Percentiles rank a stretch among this genome's conserved stretches.
Evolutionary conservation across 306 rosid genomes (phyloP).

Genomic region (Begonia peltatifolia): DNA sequence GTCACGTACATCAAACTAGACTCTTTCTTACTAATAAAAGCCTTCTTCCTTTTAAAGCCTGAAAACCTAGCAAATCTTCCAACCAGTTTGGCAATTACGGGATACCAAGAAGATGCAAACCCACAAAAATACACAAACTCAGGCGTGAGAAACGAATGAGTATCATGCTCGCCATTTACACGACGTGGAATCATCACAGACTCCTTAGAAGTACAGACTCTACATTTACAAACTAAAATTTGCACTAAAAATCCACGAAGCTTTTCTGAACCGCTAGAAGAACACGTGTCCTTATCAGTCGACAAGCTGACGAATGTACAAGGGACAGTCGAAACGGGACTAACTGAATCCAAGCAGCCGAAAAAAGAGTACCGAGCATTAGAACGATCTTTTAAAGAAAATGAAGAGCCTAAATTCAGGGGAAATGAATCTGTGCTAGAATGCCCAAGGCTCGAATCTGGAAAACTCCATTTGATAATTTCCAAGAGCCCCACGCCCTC

Average conservation of each 20-base stretch:
- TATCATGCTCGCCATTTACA: conserved; percentile 12
- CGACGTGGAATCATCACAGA: conserved; percentile 11
- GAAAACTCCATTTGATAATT: conserved; percentile 56
- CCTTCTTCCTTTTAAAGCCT: conserved; percentile 57
- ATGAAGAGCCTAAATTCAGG: conserved; percentile 8
- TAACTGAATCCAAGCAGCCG: conserved; percentile 44
- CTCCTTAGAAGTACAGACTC: conserved; percentile 28
- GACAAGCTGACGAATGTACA: conserved; percentile 17
- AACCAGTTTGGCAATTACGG: conserved; percentile 43
- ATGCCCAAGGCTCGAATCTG: conserved; percentile 11
- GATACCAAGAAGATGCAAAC: conserved; percentile 56
- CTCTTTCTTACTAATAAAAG: conserved; percentile 35
- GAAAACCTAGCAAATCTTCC: conserved; percentile 29
- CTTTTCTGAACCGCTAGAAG: conserved; percentile 14
- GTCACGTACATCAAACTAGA: conserved; percentile 59
- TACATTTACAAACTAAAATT: conserved; percentile 46
- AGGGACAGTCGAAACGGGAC: conserved; percentile 44
- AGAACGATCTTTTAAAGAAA: background rate
- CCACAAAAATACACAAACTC: conserved; percentile 48
- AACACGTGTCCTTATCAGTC: conserved; percentile 6
- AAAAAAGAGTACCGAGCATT: conserved; percentile 23
- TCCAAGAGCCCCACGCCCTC: conserved; percentile 40
- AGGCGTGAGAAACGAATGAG: conserved; percentile 38
- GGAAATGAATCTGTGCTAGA: conserved; percentile 16
- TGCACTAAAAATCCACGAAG: conserved; percentile 46